phyloP scores from a whole-genome alignment of 768 basidiomycete genomes.

The Tylopilus sp. region DNA sequence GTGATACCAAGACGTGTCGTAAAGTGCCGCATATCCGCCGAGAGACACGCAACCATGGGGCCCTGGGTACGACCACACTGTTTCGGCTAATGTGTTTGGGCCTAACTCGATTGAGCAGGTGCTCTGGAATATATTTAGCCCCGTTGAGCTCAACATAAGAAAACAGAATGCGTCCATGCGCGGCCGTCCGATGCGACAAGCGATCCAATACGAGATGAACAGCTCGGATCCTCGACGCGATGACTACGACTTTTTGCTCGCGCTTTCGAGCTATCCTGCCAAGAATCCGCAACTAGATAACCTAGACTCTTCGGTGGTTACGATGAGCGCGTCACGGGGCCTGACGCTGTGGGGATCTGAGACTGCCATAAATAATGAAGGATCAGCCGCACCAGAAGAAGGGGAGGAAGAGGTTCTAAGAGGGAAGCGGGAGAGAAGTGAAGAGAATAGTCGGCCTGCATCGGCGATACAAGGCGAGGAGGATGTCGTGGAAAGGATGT shows the following conservation, averaged over 20 bases:
- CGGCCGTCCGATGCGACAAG: slow-evolving; percentile 23
- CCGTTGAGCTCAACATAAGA: slow-evolving; percentile 32
- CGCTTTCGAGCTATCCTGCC: slow-evolving; percentile 40
- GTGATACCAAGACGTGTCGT: slow-evolving; percentile 42
- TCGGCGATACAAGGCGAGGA: slow-evolving; percentile 16
- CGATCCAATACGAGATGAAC: slow-evolving; percentile 10
- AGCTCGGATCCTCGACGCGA: slow-evolving; percentile 29
- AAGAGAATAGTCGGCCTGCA: background rate
- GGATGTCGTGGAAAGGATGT: slow-evolving; percentile 22
- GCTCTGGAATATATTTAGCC: slow-evolving; percentile 41
- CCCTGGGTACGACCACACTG: slow-evolving; percentile 46
- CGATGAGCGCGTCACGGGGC: slow-evolving; percentile 45
- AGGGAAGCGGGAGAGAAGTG: background rate
- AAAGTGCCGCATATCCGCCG: slow-evolving; percentile 44
- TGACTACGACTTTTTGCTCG: slow-evolving; percentile 52
- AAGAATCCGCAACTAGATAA: slow-evolving; percentile 41
- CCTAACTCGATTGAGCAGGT: slow-evolving; percentile 33
- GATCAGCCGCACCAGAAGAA: slow-evolving; percentile 1
- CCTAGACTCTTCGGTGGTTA: slow-evolving; percentile 46
- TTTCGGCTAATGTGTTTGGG: background rate
- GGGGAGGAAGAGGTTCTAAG: background rate
- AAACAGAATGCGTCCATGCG: slow-evolving; percentile 45
- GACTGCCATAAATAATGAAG: background rate
- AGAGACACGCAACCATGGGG: slow-evolving; percentile 48
- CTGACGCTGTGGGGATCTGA: slow-evolving; percentile 45